Base-by-base conservation (phyloP, 768 basidiomycete species). In the Lentinula sp. region DNA sequence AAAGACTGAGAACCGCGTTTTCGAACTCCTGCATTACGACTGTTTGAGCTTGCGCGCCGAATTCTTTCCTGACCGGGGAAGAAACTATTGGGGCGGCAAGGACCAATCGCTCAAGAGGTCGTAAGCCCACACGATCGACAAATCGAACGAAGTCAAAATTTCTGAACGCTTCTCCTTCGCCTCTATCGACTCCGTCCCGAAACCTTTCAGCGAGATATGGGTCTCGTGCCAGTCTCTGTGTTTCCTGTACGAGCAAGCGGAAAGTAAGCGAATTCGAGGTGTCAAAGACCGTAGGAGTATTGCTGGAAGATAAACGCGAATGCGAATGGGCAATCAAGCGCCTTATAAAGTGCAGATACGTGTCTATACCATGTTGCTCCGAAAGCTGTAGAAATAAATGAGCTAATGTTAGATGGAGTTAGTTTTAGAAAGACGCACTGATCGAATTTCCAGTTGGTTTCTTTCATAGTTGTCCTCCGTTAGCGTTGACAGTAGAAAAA, bases 381-480 rank as follows among this genome's bases (percentile, higher is more conserved):
- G 93, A 92, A 69, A 98, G 85, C 96, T 98, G 75, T 52, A 67
- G 53, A 69, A 53, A 62, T 55, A 63, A 54, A 60, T 63, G 37
- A 45, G 23, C 8, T 21, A 4, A 5, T 18, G 11, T 59, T 46
- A 52, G 62, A 63, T 66, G 18, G 3, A 23, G 16, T 45, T 48
- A 21, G 60, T 62, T 57, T 62, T 57, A 68, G 64, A 62, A 54
- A 58, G 40, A 81, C 94, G 67, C 71, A 98, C 96, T 61, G 92
- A 93, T 70, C 93, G 88, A 69, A 99, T 97, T 78, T 99, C 95
- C 60, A 85, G 77, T 71, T 95, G 89, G 75, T 97, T 93, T 71
- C 92, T 85, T 71, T 93, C 92, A 72, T 93, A 99, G 76, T 94
- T 95, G 69, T 98, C 96, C 76, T 98, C 96, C 62, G 93, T 94